These are phyloP conservation scores for Nemania abortiva DNA, from an alignment of 2,329 filamentous ascomycete species.

Conservation along the genomic window DNA sequence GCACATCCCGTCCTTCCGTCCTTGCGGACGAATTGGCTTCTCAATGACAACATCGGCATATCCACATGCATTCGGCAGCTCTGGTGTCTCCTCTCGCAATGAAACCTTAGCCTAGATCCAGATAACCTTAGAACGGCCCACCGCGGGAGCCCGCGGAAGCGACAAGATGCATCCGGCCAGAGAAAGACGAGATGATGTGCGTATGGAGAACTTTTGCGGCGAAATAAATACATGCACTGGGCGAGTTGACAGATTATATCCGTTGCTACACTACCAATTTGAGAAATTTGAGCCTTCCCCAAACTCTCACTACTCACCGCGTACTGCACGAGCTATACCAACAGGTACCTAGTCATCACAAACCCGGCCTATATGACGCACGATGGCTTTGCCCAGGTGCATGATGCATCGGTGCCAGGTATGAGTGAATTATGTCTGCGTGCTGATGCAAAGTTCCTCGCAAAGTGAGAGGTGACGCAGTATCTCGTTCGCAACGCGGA, in stretches of 20 bases:
- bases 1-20: slow-evolving; percentile 33
- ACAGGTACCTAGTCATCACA: slow-evolving; percentile 15
- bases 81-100: slow-evolving; percentile 46
- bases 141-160: slow-evolving; percentile 59
- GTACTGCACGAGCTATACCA: slow-evolving; percentile 12
- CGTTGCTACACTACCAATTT: slow-evolving; percentile 29
- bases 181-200: slow-evolving; percentile 55
- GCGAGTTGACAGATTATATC: slow-evolving; percentile 41
- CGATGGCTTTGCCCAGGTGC: slow-evolving; percentile 37
- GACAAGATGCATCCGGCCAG: slow-evolving; percentile 53
- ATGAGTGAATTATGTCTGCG: slow-evolving; percentile 35
- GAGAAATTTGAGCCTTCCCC: slow-evolving; percentile 21
- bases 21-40: slow-evolving; percentile 30
- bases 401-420: slow-evolving; percentile 34
- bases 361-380: slow-evolving; percentile 36
- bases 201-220: slow-evolving; percentile 51
- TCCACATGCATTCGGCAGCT: slow-evolving; percentile 47
- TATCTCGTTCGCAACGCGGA: slow-evolving; percentile 14
- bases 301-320: slow-evolving; percentile 15
- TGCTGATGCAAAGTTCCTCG: slow-evolving; percentile 30
- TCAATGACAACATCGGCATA: slow-evolving; percentile 34
- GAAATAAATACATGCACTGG: slow-evolving; percentile 48
- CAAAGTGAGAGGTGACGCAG: slow-evolving; percentile 14
- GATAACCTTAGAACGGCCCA: slow-evolving; percentile 51
- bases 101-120: slow-evolving; percentile 53